phyloP scores from a whole-genome alignment of 192 early-diverging fungal genomes.

The Fimicolochytrium jonesii region DNA sequence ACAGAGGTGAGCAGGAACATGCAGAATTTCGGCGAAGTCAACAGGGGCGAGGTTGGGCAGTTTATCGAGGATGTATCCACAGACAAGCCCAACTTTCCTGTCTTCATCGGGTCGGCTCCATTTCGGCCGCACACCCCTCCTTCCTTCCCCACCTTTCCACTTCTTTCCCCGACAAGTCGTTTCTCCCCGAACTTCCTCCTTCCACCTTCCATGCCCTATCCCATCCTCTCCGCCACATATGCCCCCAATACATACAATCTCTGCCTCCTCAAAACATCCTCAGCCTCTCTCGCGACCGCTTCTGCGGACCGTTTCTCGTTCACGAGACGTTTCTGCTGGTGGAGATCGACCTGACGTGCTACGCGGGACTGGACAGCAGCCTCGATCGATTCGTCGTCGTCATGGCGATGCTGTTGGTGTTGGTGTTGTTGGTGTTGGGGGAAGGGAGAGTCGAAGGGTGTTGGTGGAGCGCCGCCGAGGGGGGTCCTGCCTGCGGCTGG shows the following conservation, averaged over 20 bases:
- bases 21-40: not conserved
- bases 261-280: conserved; percentile 38
- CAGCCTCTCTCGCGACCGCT: conserved; percentile 38
- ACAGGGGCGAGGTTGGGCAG: too few relatives aligned
- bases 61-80: too few relatives aligned
- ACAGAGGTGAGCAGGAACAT: not conserved
- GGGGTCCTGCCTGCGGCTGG: not conserved
- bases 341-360: conserved; percentile 28
- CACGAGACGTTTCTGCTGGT: conserved; percentile 31
- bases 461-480: not conserved
- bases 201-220: too few relatives aligned
- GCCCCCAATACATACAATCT: conserved; percentile 22
- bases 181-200: not conserved
- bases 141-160: too few relatives aligned
- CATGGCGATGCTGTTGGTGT: not conserved
- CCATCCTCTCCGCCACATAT: too few relatives aligned
- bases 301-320: conserved; percentile 41
- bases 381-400: conserved; percentile 20
- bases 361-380: conserved; percentile 33
- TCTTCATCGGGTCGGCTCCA: too few relatives aligned
- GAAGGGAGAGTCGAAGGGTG: not conserved
- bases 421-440: not conserved
- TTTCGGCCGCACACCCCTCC: too few relatives aligned
- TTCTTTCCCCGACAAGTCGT: not conserved
- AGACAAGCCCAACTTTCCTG: too few relatives aligned